A percentile compares a stretch with the other conserved stretches of the same genome.
These are phyloP conservation scores for Microbotryum saponariae DNA, from an alignment of 1,284 basidiomycete species.

Conservation along the genomic window DNA sequence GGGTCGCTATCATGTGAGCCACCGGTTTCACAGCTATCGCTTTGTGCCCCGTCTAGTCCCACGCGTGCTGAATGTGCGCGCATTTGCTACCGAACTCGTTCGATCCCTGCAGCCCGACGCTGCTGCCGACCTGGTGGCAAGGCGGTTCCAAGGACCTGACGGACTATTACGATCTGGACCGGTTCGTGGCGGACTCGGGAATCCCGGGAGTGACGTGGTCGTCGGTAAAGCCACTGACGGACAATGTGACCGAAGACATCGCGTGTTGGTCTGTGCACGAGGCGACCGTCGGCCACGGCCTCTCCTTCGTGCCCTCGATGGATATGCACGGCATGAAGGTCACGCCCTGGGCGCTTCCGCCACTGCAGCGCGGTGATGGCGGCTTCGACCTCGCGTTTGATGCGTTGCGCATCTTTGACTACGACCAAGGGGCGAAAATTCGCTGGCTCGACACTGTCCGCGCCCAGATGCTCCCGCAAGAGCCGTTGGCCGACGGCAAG, in stretches of 20 bases:
- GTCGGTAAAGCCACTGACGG: neutral
- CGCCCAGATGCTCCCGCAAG: slow-evolving; percentile 1
- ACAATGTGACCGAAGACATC: neutral
- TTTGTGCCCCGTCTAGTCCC: neutral
- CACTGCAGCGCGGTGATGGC: neutral
- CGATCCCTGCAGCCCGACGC: neutral
- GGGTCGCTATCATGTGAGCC: slow-evolving; percentile 5
- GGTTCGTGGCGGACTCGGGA: neutral
- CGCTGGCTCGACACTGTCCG: slow-evolving; percentile 1
- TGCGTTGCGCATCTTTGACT: slow-evolving; percentile 3
- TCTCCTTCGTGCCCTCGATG: neutral
- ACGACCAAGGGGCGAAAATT: neutral
- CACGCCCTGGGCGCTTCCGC: neutral
- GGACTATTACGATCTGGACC: slow-evolving; percentile 1
- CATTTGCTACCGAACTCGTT: neutral
- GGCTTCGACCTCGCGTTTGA: slow-evolving; percentile 5
- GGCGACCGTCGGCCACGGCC: neutral
- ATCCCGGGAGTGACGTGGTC: neutral
- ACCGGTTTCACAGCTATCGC: neutral
- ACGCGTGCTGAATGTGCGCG: neutral
- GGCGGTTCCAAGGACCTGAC: neutral
- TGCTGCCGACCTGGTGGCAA: neutral
- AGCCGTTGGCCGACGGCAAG: neutral
- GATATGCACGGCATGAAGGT: neutral
- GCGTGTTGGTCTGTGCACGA: slow-evolving; percentile 1